phyloP scores from a whole-genome alignment of 768 basidiomycete species.

The Lactarius tabidus region DNA sequence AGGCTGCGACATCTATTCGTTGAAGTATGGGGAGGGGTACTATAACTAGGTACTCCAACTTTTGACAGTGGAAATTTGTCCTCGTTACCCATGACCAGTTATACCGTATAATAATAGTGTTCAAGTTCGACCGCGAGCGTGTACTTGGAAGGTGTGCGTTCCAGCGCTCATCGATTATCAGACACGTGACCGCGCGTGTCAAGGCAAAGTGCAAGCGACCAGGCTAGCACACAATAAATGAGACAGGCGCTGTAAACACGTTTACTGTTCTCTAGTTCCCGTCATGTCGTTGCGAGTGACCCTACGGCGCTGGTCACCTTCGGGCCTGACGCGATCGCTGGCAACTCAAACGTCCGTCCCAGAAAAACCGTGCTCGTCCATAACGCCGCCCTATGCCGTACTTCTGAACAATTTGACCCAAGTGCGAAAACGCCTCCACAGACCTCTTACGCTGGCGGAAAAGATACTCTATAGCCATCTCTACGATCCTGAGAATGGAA shows the following conservation, averaged over 20 bases:
- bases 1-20: too few species aligned
- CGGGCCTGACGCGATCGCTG: constrained; percentile 26
- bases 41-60: too few species aligned
- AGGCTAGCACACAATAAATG: background rate
- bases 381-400: constrained; percentile 79
- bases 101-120: too few species aligned
- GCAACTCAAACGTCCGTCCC: constrained; percentile 41
- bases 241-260: background rate
- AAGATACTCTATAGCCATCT: constrained; percentile 97
- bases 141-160: too few species aligned
- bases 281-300: constrained; percentile 19
- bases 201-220: background rate
- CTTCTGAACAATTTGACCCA: constrained; percentile 66
- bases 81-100: too few species aligned
- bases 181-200: background rate
- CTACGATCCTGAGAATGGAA: constrained; percentile 69
- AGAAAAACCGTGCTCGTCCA: constrained; percentile 60
- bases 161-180: too few species aligned
- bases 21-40: too few species aligned
- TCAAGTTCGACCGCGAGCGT: too few species aligned
- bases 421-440: constrained; percentile 63
- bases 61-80: too few species aligned
- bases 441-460: constrained; percentile 91
- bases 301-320: constrained; percentile 9
- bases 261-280: background rate